A percentile compares a stretch with the other conserved stretches of the same genome.
Conservation (phyloP, 495 filamentous ascomycete species). For the Annulohypoxylon maeteangense region DNA sequence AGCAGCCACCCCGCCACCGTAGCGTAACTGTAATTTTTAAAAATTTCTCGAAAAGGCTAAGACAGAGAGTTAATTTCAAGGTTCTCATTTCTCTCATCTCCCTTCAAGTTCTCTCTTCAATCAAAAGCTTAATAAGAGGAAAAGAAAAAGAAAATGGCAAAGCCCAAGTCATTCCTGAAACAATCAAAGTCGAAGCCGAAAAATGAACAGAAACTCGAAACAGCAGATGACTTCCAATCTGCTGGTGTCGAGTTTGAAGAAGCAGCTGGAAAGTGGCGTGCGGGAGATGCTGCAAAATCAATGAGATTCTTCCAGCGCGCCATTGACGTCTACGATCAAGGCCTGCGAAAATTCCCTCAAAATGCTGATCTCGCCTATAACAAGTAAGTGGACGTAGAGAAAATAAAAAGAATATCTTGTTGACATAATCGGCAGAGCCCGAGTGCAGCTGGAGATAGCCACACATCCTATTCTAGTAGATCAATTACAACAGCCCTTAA, state of each 20-base stretch:
- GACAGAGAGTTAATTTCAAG: background rate
- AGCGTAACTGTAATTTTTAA: background rate
- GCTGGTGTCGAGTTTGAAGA: slow-evolving; percentile 75
- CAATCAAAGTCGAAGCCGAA: slow-evolving; percentile 22
- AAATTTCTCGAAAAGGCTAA: background rate
- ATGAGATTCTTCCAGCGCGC: slow-evolving; percentile 74
- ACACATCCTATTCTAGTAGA: slow-evolving; percentile 66
- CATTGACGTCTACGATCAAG: slow-evolving; percentile 69
- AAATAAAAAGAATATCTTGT: background rate
- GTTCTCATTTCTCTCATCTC: no score
- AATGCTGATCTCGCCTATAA: slow-evolving; percentile 80
- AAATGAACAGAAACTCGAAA: slow-evolving; percentile 33
- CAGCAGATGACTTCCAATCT: slow-evolving; percentile 46
- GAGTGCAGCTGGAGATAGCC: slow-evolving; percentile 73
- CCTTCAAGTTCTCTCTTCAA: background rate
- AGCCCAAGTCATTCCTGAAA: slow-evolving; percentile 18
- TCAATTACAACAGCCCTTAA: slow-evolving; percentile 61
- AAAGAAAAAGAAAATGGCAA: slow-evolving; percentile 16
- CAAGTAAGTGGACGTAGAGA: slow-evolving; percentile 54
- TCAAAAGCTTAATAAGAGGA: background rate
- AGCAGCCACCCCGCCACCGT: background rate
- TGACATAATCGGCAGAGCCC: slow-evolving; percentile 50
- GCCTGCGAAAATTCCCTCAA: slow-evolving; percentile 64
- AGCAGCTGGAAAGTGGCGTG: slow-evolving; percentile 77
- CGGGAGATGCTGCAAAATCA: slow-evolving; percentile 74